Conservation (phyloP, 495 filamentous ascomycete species). For the Podospora bellae-mahoneyi region DNA sequence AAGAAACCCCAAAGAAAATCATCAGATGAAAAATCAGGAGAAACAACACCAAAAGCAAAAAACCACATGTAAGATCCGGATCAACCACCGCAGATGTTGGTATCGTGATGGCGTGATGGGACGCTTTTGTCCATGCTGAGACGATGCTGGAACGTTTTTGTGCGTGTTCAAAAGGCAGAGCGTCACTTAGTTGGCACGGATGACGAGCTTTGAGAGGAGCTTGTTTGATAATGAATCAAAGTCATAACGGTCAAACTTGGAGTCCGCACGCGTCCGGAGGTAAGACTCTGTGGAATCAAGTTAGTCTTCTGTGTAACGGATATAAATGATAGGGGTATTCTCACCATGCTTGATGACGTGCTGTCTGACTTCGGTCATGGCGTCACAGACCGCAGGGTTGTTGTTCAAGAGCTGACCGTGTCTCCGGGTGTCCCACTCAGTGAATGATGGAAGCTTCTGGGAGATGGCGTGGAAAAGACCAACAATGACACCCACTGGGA, state of each 20-base stretch:
- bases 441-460: slow-evolving; percentile 83
- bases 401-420: slow-evolving; percentile 84
- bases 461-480: slow-evolving; percentile 94
- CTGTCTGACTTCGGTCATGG: slow-evolving; percentile 86
- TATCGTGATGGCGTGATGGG: background rate
- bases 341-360: slow-evolving; percentile 88
- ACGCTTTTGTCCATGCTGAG: background rate
- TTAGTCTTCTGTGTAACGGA: slow-evolving; percentile 15
- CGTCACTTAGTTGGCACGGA: slow-evolving; percentile 73
- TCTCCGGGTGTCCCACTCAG: slow-evolving; percentile 84
- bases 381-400: slow-evolving; percentile 84
- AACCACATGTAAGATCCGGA: background rate
- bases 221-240: slow-evolving; percentile 94
- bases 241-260: slow-evolving; percentile 80
- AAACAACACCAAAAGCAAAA: slow-evolving; percentile 29
- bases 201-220: slow-evolving; percentile 89
- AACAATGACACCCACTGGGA: slow-evolving; percentile 89
- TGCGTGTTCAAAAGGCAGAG: background rate
- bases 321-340: slow-evolving; percentile 24
- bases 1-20: background rate
- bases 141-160: background rate
- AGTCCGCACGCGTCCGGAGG: slow-evolving; percentile 51
- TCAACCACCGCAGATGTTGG: background rate
- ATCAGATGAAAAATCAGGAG: slow-evolving; percentile 17
- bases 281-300: slow-evolving; percentile 46